phyloP scores from a whole-genome alignment of 2,329 filamentous ascomycete genomes.

The Fusarium verticillioides region DNA sequence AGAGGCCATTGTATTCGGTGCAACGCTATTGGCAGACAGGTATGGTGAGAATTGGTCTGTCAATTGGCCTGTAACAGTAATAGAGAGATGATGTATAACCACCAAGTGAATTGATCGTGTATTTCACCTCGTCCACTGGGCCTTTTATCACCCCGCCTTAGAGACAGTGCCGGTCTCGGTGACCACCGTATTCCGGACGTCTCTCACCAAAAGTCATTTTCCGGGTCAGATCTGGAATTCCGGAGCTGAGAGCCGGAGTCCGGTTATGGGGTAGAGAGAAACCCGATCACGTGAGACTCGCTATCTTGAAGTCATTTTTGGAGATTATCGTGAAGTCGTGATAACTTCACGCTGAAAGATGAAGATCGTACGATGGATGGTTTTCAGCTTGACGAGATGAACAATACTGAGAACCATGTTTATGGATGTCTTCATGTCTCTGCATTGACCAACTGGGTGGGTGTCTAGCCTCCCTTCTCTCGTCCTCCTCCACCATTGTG shows the following conservation, averaged over 20 bases:
- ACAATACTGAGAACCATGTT: neutral
- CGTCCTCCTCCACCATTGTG: neutral
- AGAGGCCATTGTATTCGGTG: conserved; percentile 34
- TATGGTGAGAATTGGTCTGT: conserved; percentile 3
- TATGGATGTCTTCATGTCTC: neutral
- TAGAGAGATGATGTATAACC: neutral
- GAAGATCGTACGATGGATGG: neutral
- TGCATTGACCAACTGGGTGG: neutral
- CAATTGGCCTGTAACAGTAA: conserved; percentile 6
- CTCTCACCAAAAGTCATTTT: conserved; percentile 28
- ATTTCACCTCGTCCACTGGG: conserved; percentile 17
- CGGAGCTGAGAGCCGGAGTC: conserved; percentile 27
- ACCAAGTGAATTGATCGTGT: conserved; percentile 3
- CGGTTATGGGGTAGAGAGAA: conserved; percentile 1
- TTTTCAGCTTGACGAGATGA: neutral
- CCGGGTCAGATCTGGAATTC: conserved; percentile 31
- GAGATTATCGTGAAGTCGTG: neutral
- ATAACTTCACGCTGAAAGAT: conserved; percentile 4
- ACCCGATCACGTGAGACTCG: conserved; percentile 27
- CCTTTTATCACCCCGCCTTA: conserved; percentile 35
- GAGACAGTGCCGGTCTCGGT: conserved; percentile 34
- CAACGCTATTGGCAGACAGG: conserved; percentile 19
- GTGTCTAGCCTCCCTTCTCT: neutral
- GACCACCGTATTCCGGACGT: conserved; percentile 25
- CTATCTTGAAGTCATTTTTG: neutral